phyloP scores from a whole-genome alignment of 345 rosid species.

The Rhodamnia rubescens region DNA sequence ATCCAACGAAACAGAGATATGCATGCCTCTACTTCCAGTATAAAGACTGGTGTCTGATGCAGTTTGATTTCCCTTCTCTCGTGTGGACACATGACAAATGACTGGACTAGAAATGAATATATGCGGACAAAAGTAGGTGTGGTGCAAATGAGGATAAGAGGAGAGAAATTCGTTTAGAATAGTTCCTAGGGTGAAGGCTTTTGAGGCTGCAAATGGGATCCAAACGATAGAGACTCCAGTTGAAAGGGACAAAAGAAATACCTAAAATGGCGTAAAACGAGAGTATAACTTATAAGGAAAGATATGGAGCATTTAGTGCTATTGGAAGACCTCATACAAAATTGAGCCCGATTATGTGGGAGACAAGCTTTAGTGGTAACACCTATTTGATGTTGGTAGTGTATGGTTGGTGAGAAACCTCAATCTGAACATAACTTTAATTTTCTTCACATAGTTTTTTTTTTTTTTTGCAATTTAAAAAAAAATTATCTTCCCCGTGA shows the following conservation, averaged over 20 bases:
- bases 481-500: background rate
- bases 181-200: background rate
- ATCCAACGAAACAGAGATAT: background rate
- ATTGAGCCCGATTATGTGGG: background rate
- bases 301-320: background rate
- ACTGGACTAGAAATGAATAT: background rate
- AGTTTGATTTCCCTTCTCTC: background rate
- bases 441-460: too few relatives aligned
- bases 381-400: background rate
- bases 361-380: background rate
- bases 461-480: background rate
- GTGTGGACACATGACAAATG: background rate
- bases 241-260: background rate
- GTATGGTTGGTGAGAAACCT: background rate
- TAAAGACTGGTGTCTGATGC: background rate
- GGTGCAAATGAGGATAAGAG: background rate
- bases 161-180: background rate
- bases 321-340: background rate
- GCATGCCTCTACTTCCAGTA: background rate
- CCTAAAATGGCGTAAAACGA: background rate
- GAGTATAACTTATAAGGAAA: background rate
- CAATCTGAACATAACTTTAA: background rate
- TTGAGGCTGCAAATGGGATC: background rate
- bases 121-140: background rate
- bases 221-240: background rate